Evolutionary conservation across 768 basidiomycete species (phyloP).

Genomic region (Boletus reticulatus): DNA sequence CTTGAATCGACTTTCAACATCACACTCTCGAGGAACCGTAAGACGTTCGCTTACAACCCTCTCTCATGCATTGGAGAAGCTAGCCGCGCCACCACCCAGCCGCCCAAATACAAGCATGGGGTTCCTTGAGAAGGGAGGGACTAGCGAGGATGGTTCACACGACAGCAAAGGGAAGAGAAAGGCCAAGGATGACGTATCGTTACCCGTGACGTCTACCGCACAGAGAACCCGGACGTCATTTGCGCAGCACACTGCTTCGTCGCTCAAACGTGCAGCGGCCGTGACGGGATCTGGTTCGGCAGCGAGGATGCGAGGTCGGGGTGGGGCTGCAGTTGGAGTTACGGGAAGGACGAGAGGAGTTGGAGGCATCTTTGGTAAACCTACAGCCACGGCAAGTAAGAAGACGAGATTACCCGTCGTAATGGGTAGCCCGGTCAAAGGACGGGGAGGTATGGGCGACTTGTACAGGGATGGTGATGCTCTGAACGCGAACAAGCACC

Average conservation of each 20-base stretch:
- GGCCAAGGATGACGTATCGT: constrained; percentile 22
- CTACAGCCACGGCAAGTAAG: constrained; percentile 38
- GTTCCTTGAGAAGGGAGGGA: constrained; percentile 41
- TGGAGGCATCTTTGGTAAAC: constrained; percentile 22
- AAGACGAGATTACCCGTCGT: constrained; percentile 45
- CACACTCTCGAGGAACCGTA: constrained; percentile 6
- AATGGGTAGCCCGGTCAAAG: constrained; percentile 47
- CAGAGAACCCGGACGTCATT: constrained; percentile 10
- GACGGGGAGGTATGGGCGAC: constrained; percentile 11
- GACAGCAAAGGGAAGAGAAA: constrained; percentile 14
- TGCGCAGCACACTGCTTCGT: constrained; percentile 31
- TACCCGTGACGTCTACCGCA: constrained; percentile 2
- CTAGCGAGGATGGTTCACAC: background rate
- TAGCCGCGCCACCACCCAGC: constrained; percentile 62
- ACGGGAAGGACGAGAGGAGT: constrained; percentile 8
- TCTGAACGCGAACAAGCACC: background rate
- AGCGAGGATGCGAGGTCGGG: constrained; percentile 3
- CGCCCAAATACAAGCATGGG: constrained; percentile 72
- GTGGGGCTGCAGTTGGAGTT: background rate
- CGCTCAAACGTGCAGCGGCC: constrained; percentile 27
- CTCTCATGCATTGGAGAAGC: constrained; percentile 65
- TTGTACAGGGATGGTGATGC: background rate
- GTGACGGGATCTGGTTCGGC: constrained; percentile 6
- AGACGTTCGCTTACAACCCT: constrained; percentile 56
- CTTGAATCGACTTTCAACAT: background rate